Percentiles rank a stretch among this genome's conserved stretches.
phyloP scores from a whole-genome alignment of 2,329 filamentous ascomycete species.

The Magnaporthales sp. region DNA sequence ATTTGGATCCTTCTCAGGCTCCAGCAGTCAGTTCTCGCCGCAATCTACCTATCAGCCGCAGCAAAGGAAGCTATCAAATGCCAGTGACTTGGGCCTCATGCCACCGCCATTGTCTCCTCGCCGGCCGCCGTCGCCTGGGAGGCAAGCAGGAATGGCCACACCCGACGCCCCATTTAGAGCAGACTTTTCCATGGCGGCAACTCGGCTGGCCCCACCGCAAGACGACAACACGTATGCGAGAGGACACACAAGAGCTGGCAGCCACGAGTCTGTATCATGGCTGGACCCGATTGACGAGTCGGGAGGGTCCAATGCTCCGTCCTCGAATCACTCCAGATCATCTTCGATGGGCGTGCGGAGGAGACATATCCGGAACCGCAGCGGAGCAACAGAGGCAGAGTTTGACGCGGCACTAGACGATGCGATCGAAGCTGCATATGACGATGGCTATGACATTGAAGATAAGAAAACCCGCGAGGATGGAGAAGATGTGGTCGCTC shows the following conservation, averaged over 20 bases:
- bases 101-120: constrained; percentile 64
- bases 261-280: constrained; percentile 82
- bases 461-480: constrained; percentile 19
- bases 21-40: constrained; percentile 26
- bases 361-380: constrained; percentile 60
- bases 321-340: constrained; percentile 72
- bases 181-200: constrained; percentile 14
- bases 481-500: constrained; percentile 35
- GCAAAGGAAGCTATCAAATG: constrained; percentile 27
- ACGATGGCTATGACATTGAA: constrained; percentile 67
- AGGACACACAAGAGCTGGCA: constrained; percentile 49
- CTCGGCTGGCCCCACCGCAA: not conserved
- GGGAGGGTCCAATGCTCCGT: constrained; percentile 60
- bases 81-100: constrained; percentile 29
- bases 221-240: constrained; percentile 4
- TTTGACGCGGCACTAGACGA: constrained; percentile 93
- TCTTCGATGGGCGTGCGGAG: constrained; percentile 61
- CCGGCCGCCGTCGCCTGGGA: constrained; percentile 40
- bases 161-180: constrained; percentile 5
- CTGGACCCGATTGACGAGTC: constrained; percentile 92
- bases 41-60: constrained; percentile 48
- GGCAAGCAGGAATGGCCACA: constrained; percentile 3
- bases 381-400: constrained; percentile 73
- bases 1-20: constrained; percentile 18
- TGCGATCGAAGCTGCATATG: constrained; percentile 91